Base-by-base conservation (phyloP, 208 protist species). In the Leishmania guyanensis region DNA sequence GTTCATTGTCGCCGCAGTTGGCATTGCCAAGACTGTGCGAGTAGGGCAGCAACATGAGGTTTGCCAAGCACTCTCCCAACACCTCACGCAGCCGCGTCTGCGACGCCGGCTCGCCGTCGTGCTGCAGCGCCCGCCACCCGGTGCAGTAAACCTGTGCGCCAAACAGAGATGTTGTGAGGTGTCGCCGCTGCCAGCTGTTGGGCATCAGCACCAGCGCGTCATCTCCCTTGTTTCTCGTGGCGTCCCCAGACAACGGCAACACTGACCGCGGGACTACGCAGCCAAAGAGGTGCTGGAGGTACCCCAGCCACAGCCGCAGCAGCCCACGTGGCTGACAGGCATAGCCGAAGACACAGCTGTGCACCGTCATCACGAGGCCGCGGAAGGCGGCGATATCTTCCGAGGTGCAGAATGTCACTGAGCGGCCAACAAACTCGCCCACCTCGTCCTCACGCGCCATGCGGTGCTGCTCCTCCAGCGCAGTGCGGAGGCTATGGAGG, bases 231-330 rank as follows among this genome's bases (percentile, higher is more conserved):
- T 53, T 48, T 1, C 62, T 20, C 46, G 64, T 39, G 39, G 62
- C n/a, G 43, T 48, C 70, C 29, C 20, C 64, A 3, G 82, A 62
- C 43, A 74, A 75, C 46, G 65, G 22, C n/a, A 78, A 64, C 43
- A 58, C 65, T 22, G 74, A 60, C n/a, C 78, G 83, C n/a, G 93
- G 93, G 46, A 97, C 90, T 22, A 94, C 54, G n/a, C 84, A 84
- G 14, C 76, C 73, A 79, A 97, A 94, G 46, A 97, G 79, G 69
- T 95, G 89, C 75, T 69, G 77, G 53, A 97, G 86, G 82, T 93
- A 91, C 58, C 88, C 90, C 16, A 95, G 9, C 93, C 93, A 97
- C 22, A 94, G 83, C 64, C 88, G 91, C 65, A 95, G 81, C 73
- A 97, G 82, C 17, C 89, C 91, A 10, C 53, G 46, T 3, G 91